Percentiles rank a stretch among this genome's conserved stretches.
phyloP scores from a whole-genome alignment of 352 stramenopile species.

The Phytophthora tentaculata region DNA sequence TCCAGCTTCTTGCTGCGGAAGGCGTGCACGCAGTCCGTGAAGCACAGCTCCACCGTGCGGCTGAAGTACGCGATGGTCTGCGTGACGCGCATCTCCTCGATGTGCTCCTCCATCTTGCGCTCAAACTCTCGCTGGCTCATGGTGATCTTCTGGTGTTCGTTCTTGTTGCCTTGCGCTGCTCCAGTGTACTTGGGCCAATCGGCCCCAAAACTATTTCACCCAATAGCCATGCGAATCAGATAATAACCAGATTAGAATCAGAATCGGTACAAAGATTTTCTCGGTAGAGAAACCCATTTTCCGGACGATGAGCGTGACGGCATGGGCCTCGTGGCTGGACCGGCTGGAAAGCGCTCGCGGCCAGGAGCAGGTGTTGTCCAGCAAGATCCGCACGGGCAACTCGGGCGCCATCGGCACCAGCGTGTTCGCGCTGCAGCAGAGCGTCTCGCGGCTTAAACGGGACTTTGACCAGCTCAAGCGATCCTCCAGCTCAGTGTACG shows the following conservation, averaged over 20 bases:
- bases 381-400: conserved; percentile 76
- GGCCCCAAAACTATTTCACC: background rate
- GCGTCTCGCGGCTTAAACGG: conserved; percentile 74
- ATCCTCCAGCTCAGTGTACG: conserved; percentile 60
- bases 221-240: background rate
- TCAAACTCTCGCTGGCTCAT: conserved; percentile 88
- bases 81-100: conserved; percentile 92
- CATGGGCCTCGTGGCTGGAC: conserved; percentile 85
- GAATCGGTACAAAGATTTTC: conserved; percentile 15
- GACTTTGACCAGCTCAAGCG: conserved; percentile 85
- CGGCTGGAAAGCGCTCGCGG: conserved; percentile 76
- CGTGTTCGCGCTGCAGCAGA: conserved; percentile 88
- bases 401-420: conserved; percentile 69
- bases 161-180: background rate
- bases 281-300: conserved; percentile 1
- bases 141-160: conserved; percentile 7
- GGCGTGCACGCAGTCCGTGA: conserved; percentile 89
- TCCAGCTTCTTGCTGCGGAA: conserved; percentile 93
- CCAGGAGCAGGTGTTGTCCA: conserved; percentile 67
- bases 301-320: conserved; percentile 59
- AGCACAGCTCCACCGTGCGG: conserved; percentile 90
- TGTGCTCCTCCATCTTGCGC: conserved; percentile 91
- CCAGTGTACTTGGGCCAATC: conserved; percentile 3
- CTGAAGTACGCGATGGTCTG: conserved; percentile 92
- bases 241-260: background rate